Conservation (phyloP, 768 basidiomycete genomes). For the Leccinum olivaceopallidum region DNA sequence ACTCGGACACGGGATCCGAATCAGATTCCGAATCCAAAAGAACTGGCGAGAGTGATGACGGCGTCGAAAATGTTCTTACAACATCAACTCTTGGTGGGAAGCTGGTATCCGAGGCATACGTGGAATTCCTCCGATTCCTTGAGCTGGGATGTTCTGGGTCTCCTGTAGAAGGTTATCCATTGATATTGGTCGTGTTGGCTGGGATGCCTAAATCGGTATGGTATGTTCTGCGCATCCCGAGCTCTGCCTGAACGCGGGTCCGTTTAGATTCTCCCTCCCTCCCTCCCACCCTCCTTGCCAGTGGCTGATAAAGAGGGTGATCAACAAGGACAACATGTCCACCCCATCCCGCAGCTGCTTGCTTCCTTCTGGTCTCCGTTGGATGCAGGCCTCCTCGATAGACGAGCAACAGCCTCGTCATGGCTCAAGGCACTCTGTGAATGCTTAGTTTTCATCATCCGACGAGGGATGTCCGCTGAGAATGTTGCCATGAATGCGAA, state of each 20-base stretch:
- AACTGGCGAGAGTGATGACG: conserved; percentile 35
- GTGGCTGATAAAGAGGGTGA: neutral
- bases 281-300: conserved; percentile 14
- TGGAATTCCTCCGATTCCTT: conserved; percentile 78
- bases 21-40: conserved; percentile 18
- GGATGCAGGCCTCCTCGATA: conserved; percentile 39
- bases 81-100: neutral
- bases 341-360: conserved; percentile 55
- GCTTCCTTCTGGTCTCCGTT: conserved; percentile 82
- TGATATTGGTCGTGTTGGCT: conserved; percentile 76
- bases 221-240: conserved; percentile 3
- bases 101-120: conserved; percentile 49
- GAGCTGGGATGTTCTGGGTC: conserved; percentile 77
- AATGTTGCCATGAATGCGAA: conserved; percentile 4
- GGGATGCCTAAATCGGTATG: conserved; percentile 73
- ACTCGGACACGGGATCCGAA: conserved; percentile 28
- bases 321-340: neutral
- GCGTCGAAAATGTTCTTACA: conserved; percentile 30
- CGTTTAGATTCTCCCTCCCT: conserved; percentile 22
- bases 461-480: conserved; percentile 17
- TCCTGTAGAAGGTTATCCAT: conserved; percentile 78
- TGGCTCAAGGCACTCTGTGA: conserved; percentile 77
- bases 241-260: neutral
- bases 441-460: conserved; percentile 60
- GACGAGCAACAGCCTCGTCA: conserved; percentile 36